Base-by-base conservation (phyloP, 495 filamentous ascomycete species). In the Tetracladium marchalianum region DNA sequence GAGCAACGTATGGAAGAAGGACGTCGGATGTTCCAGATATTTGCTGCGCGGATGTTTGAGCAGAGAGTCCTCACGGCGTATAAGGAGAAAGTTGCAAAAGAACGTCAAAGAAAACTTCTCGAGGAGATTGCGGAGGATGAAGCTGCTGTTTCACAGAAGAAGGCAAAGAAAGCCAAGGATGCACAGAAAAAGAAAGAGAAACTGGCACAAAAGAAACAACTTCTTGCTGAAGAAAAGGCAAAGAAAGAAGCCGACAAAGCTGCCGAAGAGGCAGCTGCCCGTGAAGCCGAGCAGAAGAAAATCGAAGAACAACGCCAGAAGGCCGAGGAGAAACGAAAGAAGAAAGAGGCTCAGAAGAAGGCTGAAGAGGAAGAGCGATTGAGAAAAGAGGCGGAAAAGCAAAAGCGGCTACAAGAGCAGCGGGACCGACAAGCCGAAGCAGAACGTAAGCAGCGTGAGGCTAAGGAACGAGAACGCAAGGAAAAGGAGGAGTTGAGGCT, bases 1-100 rank as follows among this genome's bases (percentile, higher is more conserved):
- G 86, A 93, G 61, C 90, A 99, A 66, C 85, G 92, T 31, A 97
- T 99, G 92, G 88, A 99, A 59, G 92, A 98, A 68, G 92, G 92
- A 40, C 78, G 93, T 41, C 75, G 92, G 49, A 99, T 99, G 92
- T 99, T 99, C 62, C 92, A 99, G 62, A 99, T 99, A 61, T 98
- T 99, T 64, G 92, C 92, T 43, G 92, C 92, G 34, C 77, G 92
- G 51, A 99, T 99, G 92, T 99, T 99, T 60, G 92, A 99, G 64
- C 93, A 97, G 62, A 74, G 92, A 52, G 92, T 99, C 9, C 75
- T 99, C 46, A 89, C 83, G n/a, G 92, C 92, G 35, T 99, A 99
- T 60, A 80, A 86, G 56, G 90, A 99, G 65, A 96, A 95, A 61
- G 89, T 97, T 10, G 86, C 92, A 12, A 78, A 81, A 51, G 90